Base-by-base conservation (phyloP, 192 early-diverging fungal genomes). In the Linnemannia schmuckeri region DNA sequence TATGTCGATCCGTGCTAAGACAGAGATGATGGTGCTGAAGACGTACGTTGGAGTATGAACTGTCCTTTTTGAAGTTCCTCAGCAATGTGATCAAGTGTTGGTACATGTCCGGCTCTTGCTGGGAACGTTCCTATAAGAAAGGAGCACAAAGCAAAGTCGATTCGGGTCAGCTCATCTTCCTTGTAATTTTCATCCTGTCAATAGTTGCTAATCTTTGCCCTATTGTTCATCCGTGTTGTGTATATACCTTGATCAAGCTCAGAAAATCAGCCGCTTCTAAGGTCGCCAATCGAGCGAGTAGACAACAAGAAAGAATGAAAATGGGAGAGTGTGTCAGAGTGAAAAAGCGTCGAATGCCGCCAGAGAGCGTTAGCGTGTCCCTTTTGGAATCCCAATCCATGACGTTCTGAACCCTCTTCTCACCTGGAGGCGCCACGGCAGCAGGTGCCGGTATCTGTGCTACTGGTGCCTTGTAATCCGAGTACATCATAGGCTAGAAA, bases 401-500 rank as follows among this genome's bases (percentile, higher is more conserved):
- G 49, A n/a, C 12, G 44, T 68, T 30, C 2, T 24, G 12, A 13
- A 41, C n/a, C 61, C 4, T 66, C 12, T 66, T 30, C 61, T 66
- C 74, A 69, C 70, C 70, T 78, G 75, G 49, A 52, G 75, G 55
- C 22, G 70, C 70, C 22, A 72, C 2, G 8, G 61, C 30, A 35
- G 57, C n/a, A n/a, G 30, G 66, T 66, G 61, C 46, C 30, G 72
- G 35, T 80, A 72, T 27, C 38, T 66, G 33, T 70, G 18, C 40
- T 47, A 41, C 71, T 24, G 49, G 46, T 68, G 72, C 70, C 47
- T 86, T 80, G 75, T 86, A 86, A 22, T 86, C 83, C 66, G 83
- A 86, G 74, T 86, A 86, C 83, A 86, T 86, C 83, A 86, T 86
- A 10, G 83, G 83, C 83, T 86, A 73, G 18, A 18, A 18, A 20